Evolutionary conservation across 2,329 filamentous ascomycete species (phyloP).

Genomic region (Diaporthe citriasiana): DNA sequence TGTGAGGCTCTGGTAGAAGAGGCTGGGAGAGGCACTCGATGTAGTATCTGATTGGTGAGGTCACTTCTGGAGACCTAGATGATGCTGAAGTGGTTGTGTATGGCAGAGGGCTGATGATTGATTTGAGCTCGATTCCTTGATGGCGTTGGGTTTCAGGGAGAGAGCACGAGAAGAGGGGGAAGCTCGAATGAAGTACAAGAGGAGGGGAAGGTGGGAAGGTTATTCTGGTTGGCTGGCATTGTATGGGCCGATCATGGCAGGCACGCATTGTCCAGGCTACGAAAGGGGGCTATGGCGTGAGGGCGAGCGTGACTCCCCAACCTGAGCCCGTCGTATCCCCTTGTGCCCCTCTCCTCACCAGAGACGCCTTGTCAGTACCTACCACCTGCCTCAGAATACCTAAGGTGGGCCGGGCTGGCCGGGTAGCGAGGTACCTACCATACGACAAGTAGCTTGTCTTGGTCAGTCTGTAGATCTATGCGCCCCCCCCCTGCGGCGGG

Average conservation of each 20-base stretch:
- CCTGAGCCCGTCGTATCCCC: slow-evolving; percentile 7
- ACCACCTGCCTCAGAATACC: neutral
- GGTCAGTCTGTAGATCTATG: slow-evolving; percentile 1
- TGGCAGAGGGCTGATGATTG: slow-evolving; percentile 13
- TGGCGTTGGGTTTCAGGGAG: slow-evolving; percentile 13
- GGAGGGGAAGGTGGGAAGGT: slow-evolving; percentile 41
- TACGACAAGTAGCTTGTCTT: slow-evolving; percentile 7
- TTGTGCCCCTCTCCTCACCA: slow-evolving; percentile 16
- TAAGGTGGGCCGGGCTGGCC: neutral
- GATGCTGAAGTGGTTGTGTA: neutral
- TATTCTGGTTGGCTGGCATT: slow-evolving; percentile 33
- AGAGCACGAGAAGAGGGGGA: slow-evolving; percentile 40
- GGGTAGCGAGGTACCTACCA: neutral
- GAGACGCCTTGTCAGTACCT: too few species aligned
- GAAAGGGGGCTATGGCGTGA: slow-evolving; percentile 39
- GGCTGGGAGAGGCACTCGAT: neutral
- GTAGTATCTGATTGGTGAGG: neutral
- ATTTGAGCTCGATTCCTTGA: neutral
- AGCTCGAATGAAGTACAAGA: slow-evolving; percentile 33
- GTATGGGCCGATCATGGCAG: slow-evolving; percentile 35
- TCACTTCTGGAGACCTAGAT: neutral
- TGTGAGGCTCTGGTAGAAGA: slow-evolving; percentile 47
- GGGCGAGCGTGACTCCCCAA: slow-evolving; percentile 31
- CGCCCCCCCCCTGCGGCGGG: too few species aligned
- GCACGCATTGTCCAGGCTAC: slow-evolving; percentile 39